A percentile compares a stretch with the other conserved stretches of the same genome.
These are phyloP conservation scores for Aureococcus anophagefferens DNA, from an alignment of 108 stramenopile genomes.

Conservation along the genomic window DNA sequence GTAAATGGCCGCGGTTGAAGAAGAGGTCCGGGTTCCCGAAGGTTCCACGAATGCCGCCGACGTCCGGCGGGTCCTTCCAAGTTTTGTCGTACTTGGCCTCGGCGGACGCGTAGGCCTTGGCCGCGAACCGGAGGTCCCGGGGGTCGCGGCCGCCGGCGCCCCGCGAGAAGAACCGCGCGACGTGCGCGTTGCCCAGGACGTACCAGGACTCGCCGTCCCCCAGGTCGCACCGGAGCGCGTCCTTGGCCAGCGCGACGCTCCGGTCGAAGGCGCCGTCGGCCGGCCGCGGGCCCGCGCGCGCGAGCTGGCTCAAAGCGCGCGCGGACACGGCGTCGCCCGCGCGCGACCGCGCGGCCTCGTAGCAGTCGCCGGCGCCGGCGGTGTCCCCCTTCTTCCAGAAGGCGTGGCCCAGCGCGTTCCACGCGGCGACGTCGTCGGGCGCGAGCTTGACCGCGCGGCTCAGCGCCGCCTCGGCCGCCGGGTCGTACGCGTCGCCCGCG, in stretches of 20 bases:
- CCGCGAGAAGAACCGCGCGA: slow-evolving; percentile 20
- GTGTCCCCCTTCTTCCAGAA: slow-evolving; percentile 35
- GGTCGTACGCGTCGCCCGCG: not conserved
- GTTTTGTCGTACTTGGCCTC: not conserved
- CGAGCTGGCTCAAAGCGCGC: slow-evolving; percentile 28
- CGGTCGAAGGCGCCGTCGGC: slow-evolving; percentile 1
- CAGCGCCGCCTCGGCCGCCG: slow-evolving; percentile 20
- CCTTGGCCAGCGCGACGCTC: slow-evolving; percentile 24
- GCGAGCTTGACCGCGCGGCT: slow-evolving; percentile 29
- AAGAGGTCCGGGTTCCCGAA: slow-evolving; percentile 28
- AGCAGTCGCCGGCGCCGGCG: slow-evolving; percentile 19
- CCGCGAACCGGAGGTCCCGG: slow-evolving; percentile 22
- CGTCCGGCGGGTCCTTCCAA: too few species aligned
- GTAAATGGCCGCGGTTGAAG: slow-evolving; percentile 27
- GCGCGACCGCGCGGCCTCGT: slow-evolving; percentile 18
- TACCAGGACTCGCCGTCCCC: slow-evolving; percentile 32
- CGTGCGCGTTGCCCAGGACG: slow-evolving; percentile 32
- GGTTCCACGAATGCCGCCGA: too few species aligned
- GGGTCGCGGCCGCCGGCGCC: not conserved
- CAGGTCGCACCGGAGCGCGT: slow-evolving; percentile 21
- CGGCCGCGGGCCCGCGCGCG: not conserved
- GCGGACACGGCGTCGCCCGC: slow-evolving; percentile 11
- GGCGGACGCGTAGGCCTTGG: slow-evolving; percentile 32
- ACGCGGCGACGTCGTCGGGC: slow-evolving; percentile 15
- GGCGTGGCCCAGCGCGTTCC: slow-evolving; percentile 29